Conservation (phyloP, 768 basidiomycete species). For the Tylopilus rubrobrunneus region DNA sequence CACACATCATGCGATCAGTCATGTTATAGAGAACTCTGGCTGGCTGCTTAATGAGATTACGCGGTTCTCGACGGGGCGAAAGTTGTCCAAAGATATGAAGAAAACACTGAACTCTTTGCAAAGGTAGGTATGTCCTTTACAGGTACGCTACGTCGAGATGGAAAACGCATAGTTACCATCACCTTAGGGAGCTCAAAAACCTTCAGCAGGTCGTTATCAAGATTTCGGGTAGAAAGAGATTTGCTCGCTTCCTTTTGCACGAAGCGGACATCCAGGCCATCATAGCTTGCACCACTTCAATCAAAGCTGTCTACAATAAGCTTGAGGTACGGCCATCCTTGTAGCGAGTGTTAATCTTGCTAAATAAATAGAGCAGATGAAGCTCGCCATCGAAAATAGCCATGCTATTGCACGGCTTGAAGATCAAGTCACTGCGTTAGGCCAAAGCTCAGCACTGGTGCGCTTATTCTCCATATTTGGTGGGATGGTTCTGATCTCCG, state of each 20-base stretch:
- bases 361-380: slow-evolving; percentile 6
- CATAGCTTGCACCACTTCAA: slow-evolving; percentile 7
- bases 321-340: slow-evolving; percentile 1
- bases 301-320: slow-evolving; percentile 6
- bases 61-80: background rate
- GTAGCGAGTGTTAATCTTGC: background rate
- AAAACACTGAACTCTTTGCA: slow-evolving; percentile 2
- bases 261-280: slow-evolving; percentile 9
- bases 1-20: slow-evolving; percentile 10
- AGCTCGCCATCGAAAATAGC: slow-evolving; percentile 9
- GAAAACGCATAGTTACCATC: background rate
- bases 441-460: background rate
- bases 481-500: background rate
- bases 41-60: slow-evolving; percentile 13
- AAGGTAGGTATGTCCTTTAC: background rate
- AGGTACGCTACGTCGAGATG: too few species aligned
- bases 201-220: slow-evolving; percentile 7
- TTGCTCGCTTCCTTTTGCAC: slow-evolving; percentile 8
- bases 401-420: slow-evolving; percentile 8
- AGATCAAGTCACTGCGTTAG: slow-evolving; percentile 2
- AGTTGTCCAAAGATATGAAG: slow-evolving; percentile 2
- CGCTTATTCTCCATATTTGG: background rate
- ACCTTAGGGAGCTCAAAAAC: slow-evolving; percentile 5
- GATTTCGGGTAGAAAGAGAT: background rate
- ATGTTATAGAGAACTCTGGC: slow-evolving; percentile 13